A percentile compares a stretch with the other conserved stretches of the same genome.
phyloP scores from a whole-genome alignment of 2,329 filamentous ascomycete species.

The Ceratocystiopsis brevicomis region DNA sequence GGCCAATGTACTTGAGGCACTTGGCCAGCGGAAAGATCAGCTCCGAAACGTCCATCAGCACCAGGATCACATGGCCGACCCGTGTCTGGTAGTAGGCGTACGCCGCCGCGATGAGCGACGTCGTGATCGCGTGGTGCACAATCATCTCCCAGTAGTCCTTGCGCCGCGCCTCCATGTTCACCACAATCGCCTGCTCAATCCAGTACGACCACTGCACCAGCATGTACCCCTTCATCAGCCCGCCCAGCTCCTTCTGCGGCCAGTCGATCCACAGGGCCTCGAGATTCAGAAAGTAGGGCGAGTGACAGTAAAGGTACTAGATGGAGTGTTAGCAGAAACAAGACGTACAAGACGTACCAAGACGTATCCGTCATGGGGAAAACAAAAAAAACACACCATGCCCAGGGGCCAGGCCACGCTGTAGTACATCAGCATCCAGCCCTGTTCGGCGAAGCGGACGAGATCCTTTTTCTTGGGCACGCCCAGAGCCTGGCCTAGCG shows the following conservation, averaged over 20 bases:
- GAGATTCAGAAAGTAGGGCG: slow-evolving; percentile 60
- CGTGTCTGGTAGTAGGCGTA: slow-evolving; percentile 78
- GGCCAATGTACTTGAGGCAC: slow-evolving; percentile 77
- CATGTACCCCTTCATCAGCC: slow-evolving; percentile 73
- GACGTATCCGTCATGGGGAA: no score
- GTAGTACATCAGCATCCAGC: slow-evolving; percentile 78
- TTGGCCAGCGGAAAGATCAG: slow-evolving; percentile 80
- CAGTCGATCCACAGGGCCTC: slow-evolving; percentile 67
- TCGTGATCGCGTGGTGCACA: slow-evolving; percentile 82
- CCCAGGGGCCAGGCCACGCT: slow-evolving; percentile 64
- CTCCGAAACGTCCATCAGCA: slow-evolving; percentile 87
- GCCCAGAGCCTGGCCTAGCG: slow-evolving; percentile 53
- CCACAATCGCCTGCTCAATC: slow-evolving; percentile 83
- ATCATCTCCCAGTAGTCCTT: slow-evolving; percentile 98
- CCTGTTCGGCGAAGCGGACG: slow-evolving; percentile 82
- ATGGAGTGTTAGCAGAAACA: no score
- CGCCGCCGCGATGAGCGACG: slow-evolving; percentile 56
- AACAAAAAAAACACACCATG: slow-evolving; percentile 23
- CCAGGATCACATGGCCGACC: slow-evolving; percentile 73
- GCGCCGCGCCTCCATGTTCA: slow-evolving; percentile 82
- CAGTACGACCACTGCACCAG: slow-evolving; percentile 82
- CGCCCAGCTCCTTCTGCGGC: slow-evolving; percentile 57
- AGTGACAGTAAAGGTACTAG: slow-evolving; percentile 58
- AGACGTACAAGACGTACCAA: no score
- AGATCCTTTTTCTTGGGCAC: slow-evolving; percentile 58